Evolutionary conservation across 306 rosid species (phyloP), one percentile per base, ranked within the genome.

Genomic region (Heteromeles arbutifolia): DNA sequence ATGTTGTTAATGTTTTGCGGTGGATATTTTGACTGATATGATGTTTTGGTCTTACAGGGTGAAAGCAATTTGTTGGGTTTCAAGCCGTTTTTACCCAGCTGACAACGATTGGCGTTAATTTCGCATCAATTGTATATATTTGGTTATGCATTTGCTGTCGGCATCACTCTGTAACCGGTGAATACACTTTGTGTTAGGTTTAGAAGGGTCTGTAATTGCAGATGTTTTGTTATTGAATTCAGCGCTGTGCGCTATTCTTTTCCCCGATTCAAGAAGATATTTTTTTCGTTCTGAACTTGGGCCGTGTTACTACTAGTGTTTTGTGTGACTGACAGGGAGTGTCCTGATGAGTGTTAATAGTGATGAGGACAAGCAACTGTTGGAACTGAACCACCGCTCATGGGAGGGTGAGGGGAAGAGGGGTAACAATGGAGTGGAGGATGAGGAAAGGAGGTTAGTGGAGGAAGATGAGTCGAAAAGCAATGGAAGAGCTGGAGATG

Each of bases 311-410:
- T 41, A 18, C 74, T 76, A 26, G 69, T 73, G 31, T 67, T 69
- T 70, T 80, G 53, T 86, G 68, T 81, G 81, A 85, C 81, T 88
- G 85, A 76, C 79, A 74, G 82, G 84, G 85, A 86, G 79, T 67
- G 82, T 58, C 76, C 90, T 75, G 82, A 89, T 89, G 93, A 85
- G 81, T 79, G 78, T 83, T 65, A 81, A 84, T 83, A 85, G 85
- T 2, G 83, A 83, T 52, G 76, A 74, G 77, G 69, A 69, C 17
- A 81, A 81, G 62, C 90, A 80, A 80, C 80, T 80, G 65, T 76
- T 19, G 68, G 85, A 86, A 71, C 68, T 85, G 77, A 75, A 61
- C 74, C 78, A 75, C 64, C 73, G 39, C 31, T 76, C 73, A 22
- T 87, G 56, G 53, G 90, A 82, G 58, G 88, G 80, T 22, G 87